Percentiles rank a stretch among this genome's conserved stretches.
Evolutionary conservation across 257 asterid species (phyloP).

Genomic region (Solanum pennellii): DNA sequence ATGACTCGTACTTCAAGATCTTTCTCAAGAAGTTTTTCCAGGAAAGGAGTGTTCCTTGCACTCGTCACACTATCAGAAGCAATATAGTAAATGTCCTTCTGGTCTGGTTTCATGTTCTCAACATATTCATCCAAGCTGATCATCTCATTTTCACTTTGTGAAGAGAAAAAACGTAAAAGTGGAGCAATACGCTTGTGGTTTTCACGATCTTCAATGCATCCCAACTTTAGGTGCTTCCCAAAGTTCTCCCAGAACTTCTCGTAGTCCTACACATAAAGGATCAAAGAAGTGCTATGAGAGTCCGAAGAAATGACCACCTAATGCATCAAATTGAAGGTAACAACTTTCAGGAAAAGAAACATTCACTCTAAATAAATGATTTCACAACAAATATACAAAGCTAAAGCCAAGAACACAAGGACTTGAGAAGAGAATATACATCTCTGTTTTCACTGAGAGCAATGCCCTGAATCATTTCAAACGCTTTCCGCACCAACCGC

Average conservation of each 20-base stretch:
- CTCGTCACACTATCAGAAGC: conserved; percentile 86
- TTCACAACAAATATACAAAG: not conserved
- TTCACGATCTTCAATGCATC: conserved; percentile 95
- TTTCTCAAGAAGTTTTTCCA: conserved; percentile 83
- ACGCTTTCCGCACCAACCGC: conserved; percentile 98
- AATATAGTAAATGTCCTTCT: conserved; percentile 77
- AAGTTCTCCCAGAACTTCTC: conserved; percentile 79
- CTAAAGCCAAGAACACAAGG: not conserved
- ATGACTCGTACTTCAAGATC: conserved; percentile 64
- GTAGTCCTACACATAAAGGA: conserved; percentile 53
- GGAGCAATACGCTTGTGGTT: conserved; percentile 98
- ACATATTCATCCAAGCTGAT: conserved; percentile 95
- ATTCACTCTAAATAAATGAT: not conserved
- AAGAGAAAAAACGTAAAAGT: conserved; percentile 73
- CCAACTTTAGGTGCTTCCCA: conserved; percentile 83
- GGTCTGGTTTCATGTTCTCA: conserved; percentile 87
- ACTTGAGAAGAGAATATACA: conserved; percentile 20
- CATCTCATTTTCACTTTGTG: conserved; percentile 69
- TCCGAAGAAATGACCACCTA: not conserved
- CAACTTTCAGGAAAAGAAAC: not conserved
- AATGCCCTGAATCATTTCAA: conserved; percentile 95
- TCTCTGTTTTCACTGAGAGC: conserved; percentile 76
- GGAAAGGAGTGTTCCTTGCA: conserved; percentile 90
- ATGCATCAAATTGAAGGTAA: not conserved
- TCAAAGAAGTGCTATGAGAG: not conserved